Percentiles rank a stretch among this genome's conserved stretches.
phyloP scores from a whole-genome alignment of 2,329 filamentous ascomycete species.

The Monosporascus sp. region DNA sequence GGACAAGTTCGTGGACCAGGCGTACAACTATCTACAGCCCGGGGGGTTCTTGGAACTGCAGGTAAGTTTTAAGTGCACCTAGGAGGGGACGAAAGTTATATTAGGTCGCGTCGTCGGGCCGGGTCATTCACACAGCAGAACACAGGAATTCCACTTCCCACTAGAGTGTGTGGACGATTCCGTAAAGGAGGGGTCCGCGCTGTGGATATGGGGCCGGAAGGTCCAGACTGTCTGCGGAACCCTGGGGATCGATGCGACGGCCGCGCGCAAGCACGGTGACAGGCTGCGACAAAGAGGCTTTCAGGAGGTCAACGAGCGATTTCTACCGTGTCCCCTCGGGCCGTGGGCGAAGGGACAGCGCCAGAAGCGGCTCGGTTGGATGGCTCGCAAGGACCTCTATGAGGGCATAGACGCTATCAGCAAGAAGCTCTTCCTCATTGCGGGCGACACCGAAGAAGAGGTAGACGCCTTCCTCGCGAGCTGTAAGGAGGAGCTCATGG shows the following conservation, averaged over 20 bases:
- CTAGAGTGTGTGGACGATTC: conserved; percentile 11
- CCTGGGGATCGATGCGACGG: conserved; percentile 12
- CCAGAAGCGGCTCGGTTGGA: conserved; percentile 16
- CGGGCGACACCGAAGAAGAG: conserved; percentile 17
- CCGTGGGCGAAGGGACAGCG: conserved; percentile 15
- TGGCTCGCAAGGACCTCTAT: conserved; percentile 16
- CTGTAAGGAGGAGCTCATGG: conserved; percentile 10
- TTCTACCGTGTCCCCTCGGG: conserved; percentile 11
- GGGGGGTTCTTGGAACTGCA: conserved; percentile 20
- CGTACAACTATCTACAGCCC: conserved; percentile 14
- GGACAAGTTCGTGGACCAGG: conserved; percentile 13
- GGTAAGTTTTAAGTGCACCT: conserved; percentile 2
- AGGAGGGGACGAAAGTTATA: too few relatives aligned
- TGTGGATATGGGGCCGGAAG: conserved; percentile 11
- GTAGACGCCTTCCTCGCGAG: conserved; percentile 7
- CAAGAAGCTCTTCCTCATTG: conserved; percentile 19
- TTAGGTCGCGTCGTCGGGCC: too few relatives aligned
- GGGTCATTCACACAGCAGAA: not conserved
- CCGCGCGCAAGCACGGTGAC: conserved; percentile 8
- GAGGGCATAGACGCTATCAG: conserved; percentile 17
- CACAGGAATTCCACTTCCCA: conserved; percentile 11
- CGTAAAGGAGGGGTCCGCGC: conserved; percentile 4
- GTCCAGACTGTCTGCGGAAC: conserved; percentile 5
- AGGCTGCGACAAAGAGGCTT: conserved; percentile 14
- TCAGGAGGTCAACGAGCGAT: conserved; percentile 11